phyloP scores from a whole-genome alignment of 1,284 basidiomycete genomes.

The Coriolopsis trogii region DNA sequence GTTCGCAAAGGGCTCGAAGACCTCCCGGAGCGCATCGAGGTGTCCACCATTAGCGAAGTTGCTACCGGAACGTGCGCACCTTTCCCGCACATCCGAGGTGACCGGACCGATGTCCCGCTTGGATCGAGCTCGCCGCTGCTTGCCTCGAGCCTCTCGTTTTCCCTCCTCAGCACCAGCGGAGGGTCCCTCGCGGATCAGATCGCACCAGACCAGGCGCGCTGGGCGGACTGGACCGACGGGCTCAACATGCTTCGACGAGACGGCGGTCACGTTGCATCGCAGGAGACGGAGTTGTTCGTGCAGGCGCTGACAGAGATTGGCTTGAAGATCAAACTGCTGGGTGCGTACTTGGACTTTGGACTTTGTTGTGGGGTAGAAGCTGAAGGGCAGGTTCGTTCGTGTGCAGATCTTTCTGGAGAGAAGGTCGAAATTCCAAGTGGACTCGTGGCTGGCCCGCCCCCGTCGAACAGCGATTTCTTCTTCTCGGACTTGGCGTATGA shows the following conservation, averaged over 20 bases:
- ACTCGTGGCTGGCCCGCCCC: constrained; percentile 70
- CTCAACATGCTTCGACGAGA: constrained; percentile 85
- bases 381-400: constrained; percentile 2
- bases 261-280: constrained; percentile 79
- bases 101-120: constrained; percentile 56
- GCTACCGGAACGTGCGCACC: constrained; percentile 77
- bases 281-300: constrained; percentile 86
- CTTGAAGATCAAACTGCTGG: constrained; percentile 89
- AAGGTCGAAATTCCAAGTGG: constrained; percentile 89
- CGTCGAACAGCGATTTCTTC: constrained; percentile 83
- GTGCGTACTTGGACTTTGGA: constrained; percentile 49
- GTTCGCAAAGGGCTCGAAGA: constrained; percentile 85
- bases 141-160: constrained; percentile 80
- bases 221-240: constrained; percentile 97
- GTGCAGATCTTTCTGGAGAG: constrained; percentile 84
- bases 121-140: constrained; percentile 48
- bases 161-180: constrained; percentile 72
- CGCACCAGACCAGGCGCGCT: constrained; percentile 82
- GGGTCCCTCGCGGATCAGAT: constrained; percentile 85
- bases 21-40: constrained; percentile 83
- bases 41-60: constrained; percentile 78
- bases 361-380: too few relatives aligned
- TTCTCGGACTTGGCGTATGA: constrained; percentile 68
- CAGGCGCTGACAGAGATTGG: constrained; percentile 91
- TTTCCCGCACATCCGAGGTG: constrained; percentile 62